These are phyloP conservation scores for Nakazawaea pomicola DNA, from an alignment of 805 yeast species.

Conservation along the genomic window DNA sequence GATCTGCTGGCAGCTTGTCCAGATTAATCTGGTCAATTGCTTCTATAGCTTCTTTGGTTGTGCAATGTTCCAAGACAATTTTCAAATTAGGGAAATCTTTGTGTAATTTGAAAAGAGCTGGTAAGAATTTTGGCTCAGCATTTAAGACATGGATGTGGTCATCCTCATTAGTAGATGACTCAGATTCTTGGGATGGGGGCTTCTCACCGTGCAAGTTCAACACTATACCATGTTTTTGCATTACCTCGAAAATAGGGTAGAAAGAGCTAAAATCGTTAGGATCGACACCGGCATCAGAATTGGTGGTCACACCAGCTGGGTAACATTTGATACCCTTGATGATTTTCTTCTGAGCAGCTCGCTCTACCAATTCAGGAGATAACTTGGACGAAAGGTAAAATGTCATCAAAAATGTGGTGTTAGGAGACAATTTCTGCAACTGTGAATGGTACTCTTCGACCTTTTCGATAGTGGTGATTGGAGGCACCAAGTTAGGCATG, in stretches of 20 bases:
- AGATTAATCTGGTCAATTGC: slow-evolving; percentile 66
- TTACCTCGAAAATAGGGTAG: slow-evolving; percentile 84
- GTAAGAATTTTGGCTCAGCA: slow-evolving; percentile 90
- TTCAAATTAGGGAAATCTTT: slow-evolving; percentile 78
- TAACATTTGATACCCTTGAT: slow-evolving; percentile 92
- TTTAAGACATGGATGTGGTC: slow-evolving; percentile 82
- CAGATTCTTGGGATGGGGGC: slow-evolving; percentile 43
- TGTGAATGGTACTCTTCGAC: slow-evolving; percentile 65
- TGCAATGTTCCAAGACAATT: slow-evolving; percentile 91
- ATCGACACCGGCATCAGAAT: slow-evolving; percentile 86
- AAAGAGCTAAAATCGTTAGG: slow-evolving; percentile 86
- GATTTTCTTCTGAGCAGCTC: slow-evolving; percentile 65
- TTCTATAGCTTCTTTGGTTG: slow-evolving; percentile 83
- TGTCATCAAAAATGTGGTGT: slow-evolving; percentile 88
- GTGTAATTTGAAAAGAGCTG: slow-evolving; percentile 79
- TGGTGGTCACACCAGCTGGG: slow-evolving; percentile 99
- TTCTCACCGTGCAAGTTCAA: slow-evolving; percentile 95
- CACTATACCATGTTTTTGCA: slow-evolving; percentile 74
- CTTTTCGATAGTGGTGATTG: slow-evolving; percentile 70
- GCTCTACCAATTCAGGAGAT: slow-evolving; percentile 79
- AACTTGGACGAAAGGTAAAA: slow-evolving; percentile 73
- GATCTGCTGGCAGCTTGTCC: slow-evolving; percentile 24
- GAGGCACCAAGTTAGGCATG: slow-evolving; percentile 96
- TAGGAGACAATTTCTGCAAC: slow-evolving; percentile 63
- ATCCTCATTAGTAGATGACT: slow-evolving; percentile 31